Evolutionary conservation across 164 flowering plant genomes (phyloP), one percentile per base, ranked within the genome.

Genomic region (Cinnamomum micranthum): DNA sequence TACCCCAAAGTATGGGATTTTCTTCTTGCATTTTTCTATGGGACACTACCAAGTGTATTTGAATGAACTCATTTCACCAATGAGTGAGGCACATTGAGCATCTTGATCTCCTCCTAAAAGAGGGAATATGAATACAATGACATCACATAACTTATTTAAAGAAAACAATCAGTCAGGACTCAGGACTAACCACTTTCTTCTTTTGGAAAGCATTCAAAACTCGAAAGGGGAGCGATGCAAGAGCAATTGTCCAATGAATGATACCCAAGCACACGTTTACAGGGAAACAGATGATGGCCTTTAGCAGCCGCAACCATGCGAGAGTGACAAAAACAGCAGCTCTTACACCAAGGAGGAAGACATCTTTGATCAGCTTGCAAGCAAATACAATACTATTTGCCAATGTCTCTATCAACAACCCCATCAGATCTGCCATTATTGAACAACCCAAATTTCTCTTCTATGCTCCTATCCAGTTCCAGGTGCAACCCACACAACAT

Each of bases 241-340:
- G 28, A 62, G 89, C 84, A 70, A 84, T 15, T 15, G 69, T 77
- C 88, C 87, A 88, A n/a, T 81, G 71, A 13, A 81, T 50, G 14
- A 80, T 47, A 68, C 71, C 79, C 83, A 83, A 80, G 72, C 85
- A 68, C 63, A 86, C 2, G 28, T 72, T 73, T 25, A 84, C 31
- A 60, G 83, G 84, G 66, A 87, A 65, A 65, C 31, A 62, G 75
- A 90, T 51, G 10, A 82, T 10, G 47, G 84, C 76, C 77, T 73
- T 85, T 65, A 86, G 74, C 65, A 92, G 50, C 71, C 82, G 88
- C 67, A 85, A n/a, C 89, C 86, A 90, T 20, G 85, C 81, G n/a
- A 65, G 70, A 63, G 80, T 33, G 20, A 86, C 71, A 58, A 85
- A 23, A 50, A 78, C 81, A 27, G 77, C 50, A 2, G 76, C 78